Conservation (phyloP, 805 yeast species). For the Schwanniomyces sp. region DNA sequence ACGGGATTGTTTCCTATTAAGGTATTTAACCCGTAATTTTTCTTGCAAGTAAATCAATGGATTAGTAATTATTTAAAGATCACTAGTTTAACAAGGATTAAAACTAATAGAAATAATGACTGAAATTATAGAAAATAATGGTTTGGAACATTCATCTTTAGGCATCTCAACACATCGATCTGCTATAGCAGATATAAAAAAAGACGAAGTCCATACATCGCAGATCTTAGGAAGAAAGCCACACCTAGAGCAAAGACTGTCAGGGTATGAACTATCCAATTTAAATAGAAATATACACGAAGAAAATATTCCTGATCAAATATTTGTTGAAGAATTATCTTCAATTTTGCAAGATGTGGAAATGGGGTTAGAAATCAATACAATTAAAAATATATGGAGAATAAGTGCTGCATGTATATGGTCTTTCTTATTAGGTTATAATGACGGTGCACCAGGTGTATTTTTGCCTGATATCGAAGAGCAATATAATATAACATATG, state of each 20-base stretch:
- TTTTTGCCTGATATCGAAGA: constrained; percentile 24
- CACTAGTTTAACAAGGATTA: too few relatives aligned
- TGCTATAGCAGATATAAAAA: not conserved
- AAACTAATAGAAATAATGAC: too few relatives aligned
- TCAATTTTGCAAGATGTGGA: not conserved
- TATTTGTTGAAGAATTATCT: not conserved
- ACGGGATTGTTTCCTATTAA: too few relatives aligned
- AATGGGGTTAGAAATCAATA: constrained; percentile 9
- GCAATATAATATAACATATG: constrained; percentile 20
- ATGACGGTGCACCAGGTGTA: constrained; percentile 30
- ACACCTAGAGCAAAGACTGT: not conserved
- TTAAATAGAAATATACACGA: not conserved
- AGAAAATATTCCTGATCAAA: not conserved
- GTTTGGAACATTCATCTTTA: not conserved
- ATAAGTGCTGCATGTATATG: constrained; percentile 16
- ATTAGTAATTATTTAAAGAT: too few relatives aligned
- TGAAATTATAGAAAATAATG: too few relatives aligned
- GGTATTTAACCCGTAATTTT: too few relatives aligned
- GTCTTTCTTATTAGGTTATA: constrained; percentile 19
- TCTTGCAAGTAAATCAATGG: too few relatives aligned
- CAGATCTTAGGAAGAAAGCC: constrained; percentile 3
- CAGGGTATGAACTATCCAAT: not conserved
- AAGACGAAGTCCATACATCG: not conserved
- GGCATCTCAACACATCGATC: not conserved
- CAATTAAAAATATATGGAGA: constrained; percentile 19